These are phyloP conservation scores for Pyrenochaeta sp. DNA, from an alignment of 2,329 filamentous ascomycete genomes.

Conservation along the genomic window DNA sequence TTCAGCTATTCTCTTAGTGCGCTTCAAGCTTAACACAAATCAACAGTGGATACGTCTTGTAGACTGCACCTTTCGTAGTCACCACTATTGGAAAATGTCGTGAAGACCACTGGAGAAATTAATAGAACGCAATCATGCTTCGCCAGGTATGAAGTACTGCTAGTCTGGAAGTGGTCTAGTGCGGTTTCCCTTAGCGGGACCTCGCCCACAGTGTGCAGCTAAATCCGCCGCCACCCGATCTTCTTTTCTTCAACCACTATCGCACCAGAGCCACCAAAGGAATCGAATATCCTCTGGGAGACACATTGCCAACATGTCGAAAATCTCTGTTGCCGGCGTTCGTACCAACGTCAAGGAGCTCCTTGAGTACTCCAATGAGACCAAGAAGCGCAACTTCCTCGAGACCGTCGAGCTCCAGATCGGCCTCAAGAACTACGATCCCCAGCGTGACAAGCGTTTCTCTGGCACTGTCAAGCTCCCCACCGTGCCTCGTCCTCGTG, in stretches of 20 bases:
- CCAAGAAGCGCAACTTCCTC: conserved; percentile 98
- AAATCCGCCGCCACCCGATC: conserved; percentile 23
- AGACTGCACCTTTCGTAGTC: background rate
- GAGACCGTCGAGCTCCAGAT: conserved; percentile 81
- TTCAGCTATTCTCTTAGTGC: background rate
- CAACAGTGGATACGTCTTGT: background rate
- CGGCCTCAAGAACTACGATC: conserved; percentile 66
- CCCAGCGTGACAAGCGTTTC: conserved; percentile 99
- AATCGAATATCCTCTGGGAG: conserved; percentile 57
- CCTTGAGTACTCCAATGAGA: conserved; percentile 92
- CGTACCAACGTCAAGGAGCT: conserved; percentile 92
- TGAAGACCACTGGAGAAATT: background rate
- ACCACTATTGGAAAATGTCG: background rate
- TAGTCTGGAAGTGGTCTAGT: conserved; percentile 18
- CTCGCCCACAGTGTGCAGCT: conserved; percentile 15
- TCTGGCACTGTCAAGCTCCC: conserved; percentile 97
- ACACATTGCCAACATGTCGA: conserved; percentile 71
- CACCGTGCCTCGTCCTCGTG: conserved; percentile 76
- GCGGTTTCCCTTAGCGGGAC: conserved; percentile 19
- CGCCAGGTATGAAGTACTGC: background rate
- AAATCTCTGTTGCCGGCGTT: conserved; percentile 92
- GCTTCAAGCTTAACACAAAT: background rate
- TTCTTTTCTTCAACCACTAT: conserved; percentile 36
- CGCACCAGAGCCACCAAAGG: conserved; percentile 52
- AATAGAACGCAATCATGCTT: background rate